These are phyloP conservation scores for Conticribra weissflogii DNA, from an alignment of 108 stramenopile species.

Conservation along the genomic window DNA sequence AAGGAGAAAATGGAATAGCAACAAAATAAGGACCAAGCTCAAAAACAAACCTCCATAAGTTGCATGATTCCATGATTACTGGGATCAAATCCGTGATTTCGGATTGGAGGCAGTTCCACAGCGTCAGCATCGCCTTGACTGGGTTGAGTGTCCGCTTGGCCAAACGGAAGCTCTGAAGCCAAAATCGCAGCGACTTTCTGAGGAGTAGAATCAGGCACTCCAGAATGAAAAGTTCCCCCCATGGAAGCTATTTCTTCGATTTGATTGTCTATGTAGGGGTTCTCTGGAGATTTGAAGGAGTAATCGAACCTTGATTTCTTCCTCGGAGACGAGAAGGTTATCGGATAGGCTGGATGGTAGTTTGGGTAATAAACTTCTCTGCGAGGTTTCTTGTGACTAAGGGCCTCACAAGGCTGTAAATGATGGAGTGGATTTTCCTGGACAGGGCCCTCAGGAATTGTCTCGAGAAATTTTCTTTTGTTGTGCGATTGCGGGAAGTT, in stretches of 20 bases:
- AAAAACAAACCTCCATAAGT: slow-evolving; percentile 35
- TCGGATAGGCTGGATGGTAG: neutral
- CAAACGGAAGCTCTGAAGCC: slow-evolving; percentile 14
- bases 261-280: neutral
- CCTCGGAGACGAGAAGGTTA: slow-evolving; percentile 4
- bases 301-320: slow-evolving; percentile 11
- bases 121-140: too few species aligned
- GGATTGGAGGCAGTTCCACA: neutral
- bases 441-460: neutral
- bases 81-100: neutral
- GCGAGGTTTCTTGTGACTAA: neutral
- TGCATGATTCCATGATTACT: slow-evolving; percentile 22
- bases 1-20: too few species aligned
- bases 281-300: neutral
- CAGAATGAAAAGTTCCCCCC: neutral
- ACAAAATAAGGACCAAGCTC: neutral
- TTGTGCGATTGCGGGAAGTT: neutral
- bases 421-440: neutral
- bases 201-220: slow-evolving; percentile 7
- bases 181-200: slow-evolving; percentile 16
- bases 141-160: neutral
- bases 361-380: neutral
- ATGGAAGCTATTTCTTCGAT: neutral
- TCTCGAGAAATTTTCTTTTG: neutral
- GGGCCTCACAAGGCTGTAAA: neutral